phyloP scores from a whole-genome alignment of 192 early-diverging fungal genomes.

The Pilaira anomala region DNA sequence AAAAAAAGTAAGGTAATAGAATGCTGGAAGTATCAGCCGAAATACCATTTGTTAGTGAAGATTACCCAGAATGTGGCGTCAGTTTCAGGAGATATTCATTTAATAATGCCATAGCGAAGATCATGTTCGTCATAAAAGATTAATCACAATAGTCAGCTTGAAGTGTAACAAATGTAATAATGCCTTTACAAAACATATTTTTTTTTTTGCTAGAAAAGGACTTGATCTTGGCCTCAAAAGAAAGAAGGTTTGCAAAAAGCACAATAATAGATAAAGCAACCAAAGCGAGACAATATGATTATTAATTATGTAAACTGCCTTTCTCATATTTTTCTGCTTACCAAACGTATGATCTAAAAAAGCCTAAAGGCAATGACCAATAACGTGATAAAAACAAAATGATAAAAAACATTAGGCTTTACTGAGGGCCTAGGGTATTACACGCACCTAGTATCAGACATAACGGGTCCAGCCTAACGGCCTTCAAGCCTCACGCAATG shows the following conservation, averaged over 20 bases:
- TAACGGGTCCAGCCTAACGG: conserved; percentile 6
- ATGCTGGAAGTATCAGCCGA: conserved; percentile 16
- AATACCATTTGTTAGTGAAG: conserved; percentile 4
- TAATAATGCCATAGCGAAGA: conserved; percentile 7
- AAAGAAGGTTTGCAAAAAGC: conserved; percentile 4
- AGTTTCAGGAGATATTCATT: conserved; percentile 6
- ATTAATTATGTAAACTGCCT: conserved; percentile 11
- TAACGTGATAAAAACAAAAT: conserved; percentile 9
- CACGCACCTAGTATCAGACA: conserved; percentile 16
- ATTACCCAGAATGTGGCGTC: conserved; percentile 9
- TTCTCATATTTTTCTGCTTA: conserved; percentile 13
- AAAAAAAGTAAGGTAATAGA: conserved; percentile 15
- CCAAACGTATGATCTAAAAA: conserved; percentile 17
- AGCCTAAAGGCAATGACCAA: conserved; percentile 7
- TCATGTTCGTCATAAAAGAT: conserved; percentile 7
- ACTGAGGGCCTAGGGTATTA: conserved; percentile 18
- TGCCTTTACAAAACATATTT: background rate
- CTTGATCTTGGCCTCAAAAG: conserved; percentile 8
- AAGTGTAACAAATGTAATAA: conserved; percentile 8
- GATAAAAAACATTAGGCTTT: conserved; percentile 14
- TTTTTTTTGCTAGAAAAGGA: conserved; percentile 5
- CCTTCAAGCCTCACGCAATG: conserved; percentile 12
- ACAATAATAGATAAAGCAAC: conserved; percentile 1
- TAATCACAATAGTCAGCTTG: conserved; percentile 10
- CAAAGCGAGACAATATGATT: conserved; percentile 2